Evolutionary conservation across 768 basidiomycete genomes (phyloP).

Genomic region (Suillus subluteus): DNA sequence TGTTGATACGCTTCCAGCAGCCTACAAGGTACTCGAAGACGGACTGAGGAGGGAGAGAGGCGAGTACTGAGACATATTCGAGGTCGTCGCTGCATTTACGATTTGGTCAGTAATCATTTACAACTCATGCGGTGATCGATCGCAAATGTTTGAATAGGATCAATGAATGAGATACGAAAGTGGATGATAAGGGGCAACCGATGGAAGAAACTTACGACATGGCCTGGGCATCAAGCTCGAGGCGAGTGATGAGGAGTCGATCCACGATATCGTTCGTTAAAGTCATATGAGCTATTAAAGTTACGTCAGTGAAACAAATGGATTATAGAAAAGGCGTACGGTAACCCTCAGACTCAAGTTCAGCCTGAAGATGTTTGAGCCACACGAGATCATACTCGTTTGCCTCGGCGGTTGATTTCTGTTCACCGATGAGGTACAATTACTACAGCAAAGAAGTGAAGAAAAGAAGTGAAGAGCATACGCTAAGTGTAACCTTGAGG

Average conservation of each 20-base stretch:
- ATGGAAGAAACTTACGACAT: constrained; percentile 59
- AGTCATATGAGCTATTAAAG: constrained; percentile 37
- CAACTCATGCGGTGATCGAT: not conserved
- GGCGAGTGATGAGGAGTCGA: constrained; percentile 78
- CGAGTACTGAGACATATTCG: constrained; percentile 74
- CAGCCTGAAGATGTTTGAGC: constrained; percentile 76
- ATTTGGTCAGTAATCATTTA: constrained; percentile 8
- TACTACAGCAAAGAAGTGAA: not conserved
- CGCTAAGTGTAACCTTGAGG: constrained; percentile 80
- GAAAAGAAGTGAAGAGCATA: constrained; percentile 42
- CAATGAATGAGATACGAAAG: not conserved
- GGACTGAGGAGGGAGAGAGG: constrained; percentile 76
- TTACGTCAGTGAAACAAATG: constrained; percentile 1
- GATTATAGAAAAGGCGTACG: constrained; percentile 34
- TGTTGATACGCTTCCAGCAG: constrained; percentile 88
- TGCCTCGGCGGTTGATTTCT: constrained; percentile 63
- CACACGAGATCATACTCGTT: constrained; percentile 75
- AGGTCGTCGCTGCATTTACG: constrained; percentile 59
- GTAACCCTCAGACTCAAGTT: constrained; percentile 63
- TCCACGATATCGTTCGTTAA: constrained; percentile 68
- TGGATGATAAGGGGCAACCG: not conserved
- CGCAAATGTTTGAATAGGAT: constrained; percentile 7
- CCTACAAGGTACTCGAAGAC: constrained; percentile 88
- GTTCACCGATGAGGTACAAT: constrained; percentile 16
- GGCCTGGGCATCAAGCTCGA: constrained; percentile 74